A percentile compares a stretch with the other conserved stretches of the same genome.
phyloP scores from a whole-genome alignment of 108 stramenopile genomes.

The Mediolabrus comicus region DNA sequence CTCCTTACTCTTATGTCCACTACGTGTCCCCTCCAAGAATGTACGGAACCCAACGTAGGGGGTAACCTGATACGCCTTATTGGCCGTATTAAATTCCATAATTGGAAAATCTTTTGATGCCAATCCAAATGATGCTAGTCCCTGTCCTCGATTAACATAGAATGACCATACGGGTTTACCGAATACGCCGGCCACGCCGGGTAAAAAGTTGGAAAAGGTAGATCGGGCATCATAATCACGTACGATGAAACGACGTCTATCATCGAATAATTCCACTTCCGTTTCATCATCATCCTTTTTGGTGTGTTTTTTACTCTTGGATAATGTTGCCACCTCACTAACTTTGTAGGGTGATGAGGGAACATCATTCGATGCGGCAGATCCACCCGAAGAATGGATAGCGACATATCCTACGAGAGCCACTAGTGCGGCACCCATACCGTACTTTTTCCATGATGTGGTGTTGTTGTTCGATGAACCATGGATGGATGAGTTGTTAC shows the following conservation, averaged over 20 bases:
- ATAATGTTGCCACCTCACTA: background rate
- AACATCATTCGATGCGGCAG: background rate
- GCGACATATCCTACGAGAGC: slow-evolving; percentile 7
- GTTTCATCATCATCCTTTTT: background rate
- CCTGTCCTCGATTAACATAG: slow-evolving; percentile 96
- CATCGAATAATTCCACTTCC: slow-evolving; percentile 11
- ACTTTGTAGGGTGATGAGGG: background rate
- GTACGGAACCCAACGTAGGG: slow-evolving; percentile 93
- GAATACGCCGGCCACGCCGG: slow-evolving; percentile 86
- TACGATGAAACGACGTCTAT: slow-evolving; percentile 65
- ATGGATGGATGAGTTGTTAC: background rate
- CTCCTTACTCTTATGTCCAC: slow-evolving; percentile 32
- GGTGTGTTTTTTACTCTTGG: background rate
- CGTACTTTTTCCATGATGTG: slow-evolving; percentile 18
- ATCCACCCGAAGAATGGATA: background rate
- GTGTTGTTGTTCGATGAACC: background rate
- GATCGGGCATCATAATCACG: slow-evolving; percentile 85
- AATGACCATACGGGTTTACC: slow-evolving; percentile 93
- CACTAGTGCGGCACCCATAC: slow-evolving; percentile 16
- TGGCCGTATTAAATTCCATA: slow-evolving; percentile 91
- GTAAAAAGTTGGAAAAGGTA: slow-evolving; percentile 84
- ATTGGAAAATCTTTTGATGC: slow-evolving; percentile 90
- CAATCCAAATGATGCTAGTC: slow-evolving; percentile 84
- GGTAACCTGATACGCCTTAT: slow-evolving; percentile 94
- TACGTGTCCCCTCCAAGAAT: slow-evolving; percentile 79